Base-by-base conservation (phyloP, 352 stramenopile species). In the Blastocystis sp. region DNA sequence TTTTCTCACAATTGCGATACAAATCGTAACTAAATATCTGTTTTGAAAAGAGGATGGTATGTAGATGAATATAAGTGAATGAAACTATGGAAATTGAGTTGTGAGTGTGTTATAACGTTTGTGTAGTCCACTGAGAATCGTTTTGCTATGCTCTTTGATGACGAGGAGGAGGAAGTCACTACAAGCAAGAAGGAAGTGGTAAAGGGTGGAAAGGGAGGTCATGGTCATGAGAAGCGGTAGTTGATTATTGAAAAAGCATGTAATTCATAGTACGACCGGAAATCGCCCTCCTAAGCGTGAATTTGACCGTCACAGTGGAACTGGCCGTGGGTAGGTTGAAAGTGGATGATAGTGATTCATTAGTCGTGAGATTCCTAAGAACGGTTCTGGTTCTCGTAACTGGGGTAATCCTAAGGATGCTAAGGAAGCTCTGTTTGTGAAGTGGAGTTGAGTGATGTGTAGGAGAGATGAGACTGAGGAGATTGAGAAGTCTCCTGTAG, bases 351-450 rank as follows among this genome's bases (percentile, higher is more conserved):
- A 37, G 29, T 83, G 14, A 69, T 19, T 83, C 5, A n/a, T 29
- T 83, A 83, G 71, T 21, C 71, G 71, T 69, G 71, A 83, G 57
- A 83, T 69, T 46, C 57, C 71, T 35, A 83, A 83, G 71, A 83
- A 83, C 71, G 71, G 71, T 35, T 83, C 71, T 1, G 71, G 71
- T 69, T 19, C 39, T 42, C 46, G 57, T 51, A 83, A 83, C 71
- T 83, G 71, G 71, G 71, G 71, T 35, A 83, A 83, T 27, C 52
- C 57, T 35, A 83, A 83, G 71, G 57, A 83, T 83, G 71, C 46
- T 24, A 83, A 83, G 27, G 71, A 9, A 7, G 24, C 35, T 29
- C 39, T 75, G 65, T 75, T 35, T 27, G 12, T 16, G 6, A 9
- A 37, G 27, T 54, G 29, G 12, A 9, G 11, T n/a, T 3, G 4